Evolutionary conservation across 1,284 basidiomycete species (phyloP).

Genomic region (Clitocybe nebularis): DNA sequence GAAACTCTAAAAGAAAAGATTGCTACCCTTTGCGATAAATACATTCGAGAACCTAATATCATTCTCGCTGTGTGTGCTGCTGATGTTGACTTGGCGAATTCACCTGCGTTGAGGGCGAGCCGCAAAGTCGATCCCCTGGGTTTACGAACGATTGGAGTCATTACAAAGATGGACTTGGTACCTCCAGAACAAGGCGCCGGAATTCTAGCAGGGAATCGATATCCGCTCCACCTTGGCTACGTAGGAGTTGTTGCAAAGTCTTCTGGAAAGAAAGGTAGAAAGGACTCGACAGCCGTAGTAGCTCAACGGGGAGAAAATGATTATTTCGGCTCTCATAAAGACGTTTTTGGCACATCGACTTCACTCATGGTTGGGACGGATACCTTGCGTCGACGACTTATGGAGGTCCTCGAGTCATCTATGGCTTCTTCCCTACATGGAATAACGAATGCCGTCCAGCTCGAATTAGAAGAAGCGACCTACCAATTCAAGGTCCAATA

Average conservation of each 20-base stretch:
- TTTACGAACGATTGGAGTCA: slow-evolving; percentile 92
- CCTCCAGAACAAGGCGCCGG: slow-evolving; percentile 77
- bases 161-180: slow-evolving; percentile 99
- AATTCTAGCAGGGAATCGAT: slow-evolving; percentile 88
- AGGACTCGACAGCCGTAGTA: slow-evolving; percentile 45
- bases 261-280: slow-evolving; percentile 41
- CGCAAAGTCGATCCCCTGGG: slow-evolving; percentile 94
- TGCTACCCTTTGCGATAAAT: slow-evolving; percentile 85
- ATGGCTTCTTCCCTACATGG: slow-evolving; percentile 95
- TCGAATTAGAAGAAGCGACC: slow-evolving; percentile 93
- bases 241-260: slow-evolving; percentile 95
- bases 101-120: slow-evolving; percentile 90
- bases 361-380: slow-evolving; percentile 86
- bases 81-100: slow-evolving; percentile 98
- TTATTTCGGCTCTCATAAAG: slow-evolving; percentile 74
- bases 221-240: slow-evolving; percentile 97
- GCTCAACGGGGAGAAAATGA: slow-evolving; percentile 74
- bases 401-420: slow-evolving; percentile 95
- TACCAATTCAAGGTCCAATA: slow-evolving; percentile 99
- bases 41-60: slow-evolving; percentile 97
- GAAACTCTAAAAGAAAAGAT: slow-evolving; percentile 95
- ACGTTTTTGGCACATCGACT: slow-evolving; percentile 69
- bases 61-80: slow-evolving; percentile 97
- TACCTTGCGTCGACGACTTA: slow-evolving; percentile 83
- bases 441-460: slow-evolving; percentile 94